Evolutionary conservation across 2,329 filamentous ascomycete genomes (phyloP).

Genomic region (Ophiognomonia clavigignenti-juglandacearum): DNA sequence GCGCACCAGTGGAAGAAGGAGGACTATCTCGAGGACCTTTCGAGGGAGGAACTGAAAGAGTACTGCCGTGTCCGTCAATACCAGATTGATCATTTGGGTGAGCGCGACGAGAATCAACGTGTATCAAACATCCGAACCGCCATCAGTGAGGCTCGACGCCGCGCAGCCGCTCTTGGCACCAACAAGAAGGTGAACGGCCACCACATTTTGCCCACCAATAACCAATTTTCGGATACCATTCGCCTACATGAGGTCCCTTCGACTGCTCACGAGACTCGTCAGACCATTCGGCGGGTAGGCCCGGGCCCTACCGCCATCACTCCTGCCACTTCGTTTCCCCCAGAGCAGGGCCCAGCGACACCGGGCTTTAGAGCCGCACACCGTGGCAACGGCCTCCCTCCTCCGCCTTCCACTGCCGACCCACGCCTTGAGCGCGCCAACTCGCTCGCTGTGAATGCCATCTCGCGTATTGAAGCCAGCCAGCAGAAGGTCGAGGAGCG

Average conservation of each 20-base stretch:
- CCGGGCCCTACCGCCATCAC: conserved; percentile 29
- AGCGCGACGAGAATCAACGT: conserved; percentile 41
- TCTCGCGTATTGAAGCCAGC: conserved; percentile 45
- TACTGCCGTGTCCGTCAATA: conserved; percentile 57
- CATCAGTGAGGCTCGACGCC: conserved; percentile 44
- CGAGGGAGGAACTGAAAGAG: conserved; percentile 55
- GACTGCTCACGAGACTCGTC: conserved; percentile 36
- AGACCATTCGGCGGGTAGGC: conserved; percentile 29
- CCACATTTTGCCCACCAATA: conserved; percentile 3
- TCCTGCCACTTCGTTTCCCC: conserved; percentile 24
- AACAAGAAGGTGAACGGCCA: conserved; percentile 15
- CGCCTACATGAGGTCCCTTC: conserved; percentile 5
- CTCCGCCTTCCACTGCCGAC: conserved; percentile 19
- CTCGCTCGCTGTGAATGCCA: conserved; percentile 45
- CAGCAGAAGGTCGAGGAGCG: conserved; percentile 48
- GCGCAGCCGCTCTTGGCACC: conserved; percentile 28
- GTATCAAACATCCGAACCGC: conserved; percentile 50
- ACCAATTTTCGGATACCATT: conserved; percentile 5
- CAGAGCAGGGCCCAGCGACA: conserved; percentile 29
- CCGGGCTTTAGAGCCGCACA: conserved; percentile 30
- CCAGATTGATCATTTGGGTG: conserved; percentile 52
- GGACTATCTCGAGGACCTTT: conserved; percentile 46
- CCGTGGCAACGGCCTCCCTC: conserved; percentile 20
- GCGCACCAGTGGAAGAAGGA: conserved; percentile 59
- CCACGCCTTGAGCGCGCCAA: conserved; percentile 41